Base-by-base conservation (phyloP, 768 basidiomycete genomes). In the Suillus tomentosus region DNA sequence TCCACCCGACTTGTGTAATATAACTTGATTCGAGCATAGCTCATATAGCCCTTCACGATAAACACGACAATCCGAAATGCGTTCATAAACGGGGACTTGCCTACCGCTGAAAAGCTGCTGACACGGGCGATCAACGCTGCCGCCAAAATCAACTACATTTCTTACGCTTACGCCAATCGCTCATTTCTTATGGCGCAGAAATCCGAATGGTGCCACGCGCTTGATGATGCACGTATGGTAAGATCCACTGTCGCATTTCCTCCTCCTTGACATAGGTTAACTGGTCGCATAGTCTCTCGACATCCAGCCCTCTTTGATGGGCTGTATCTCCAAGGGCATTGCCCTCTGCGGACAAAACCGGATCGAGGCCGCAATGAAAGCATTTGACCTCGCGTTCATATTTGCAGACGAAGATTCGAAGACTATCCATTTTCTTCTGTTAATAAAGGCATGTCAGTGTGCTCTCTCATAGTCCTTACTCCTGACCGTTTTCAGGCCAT, bases 341-440 rank as follows among this genome's bases (percentile, higher is more conserved):
- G 55, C 55, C 14, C 55, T 57, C 37, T 57, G 55, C 9, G 37
- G 55, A 24, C 37, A 39, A 57, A 57, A 24, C 9, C 55, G 15
- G 2, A 36, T 57, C 4, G 7, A 57, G 22, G 55, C 37, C 1
- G 55, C 55, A 10, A 57, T 24, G 55, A 39, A 39, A 39, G 22
- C 55, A 24, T 57, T 57, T 39, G 55, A 57, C 36, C 22, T 57
- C 14, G 55, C 55, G 15, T 57, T 57, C 55, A 24, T 57, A 39
- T 57, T 39, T 22, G 15, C 19, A 11, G 31, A 37, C 15, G 22
- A 8, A 57, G 37, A 39, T 57, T 37, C 37, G 7, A 37, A 57
- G 37, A 24, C 9, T 4, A 57, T 22, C 8, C 55, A 15, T 37
- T 3, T 56, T 15, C n/a, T 57, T 39, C 15, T 57, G 4, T 57